phyloP scores from a whole-genome alignment of 2,329 filamentous ascomycete genomes.

The Tolypocladium paradoxum region DNA sequence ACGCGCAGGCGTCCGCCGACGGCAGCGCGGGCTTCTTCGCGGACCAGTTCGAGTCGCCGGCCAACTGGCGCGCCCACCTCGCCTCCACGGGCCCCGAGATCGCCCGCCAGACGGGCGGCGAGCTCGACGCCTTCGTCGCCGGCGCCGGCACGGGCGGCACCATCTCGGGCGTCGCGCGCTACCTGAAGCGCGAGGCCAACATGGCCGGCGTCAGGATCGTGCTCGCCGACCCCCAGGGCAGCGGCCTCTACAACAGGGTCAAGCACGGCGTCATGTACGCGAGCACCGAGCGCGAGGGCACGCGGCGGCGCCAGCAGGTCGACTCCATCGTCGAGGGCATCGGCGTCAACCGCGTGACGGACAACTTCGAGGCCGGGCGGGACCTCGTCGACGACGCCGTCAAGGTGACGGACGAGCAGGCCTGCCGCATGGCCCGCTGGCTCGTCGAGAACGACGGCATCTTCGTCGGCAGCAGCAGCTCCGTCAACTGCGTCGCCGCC shows the following conservation, averaged over 20 bases:
- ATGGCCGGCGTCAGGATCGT: constrained; percentile 58
- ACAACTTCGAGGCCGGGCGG: constrained; percentile 81
- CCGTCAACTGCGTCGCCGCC: constrained; percentile 89
- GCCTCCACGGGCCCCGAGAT: constrained; percentile 84
- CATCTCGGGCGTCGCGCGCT: constrained; percentile 74
- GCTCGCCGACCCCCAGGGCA: constrained; percentile 88
- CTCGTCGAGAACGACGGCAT: constrained; percentile 91
- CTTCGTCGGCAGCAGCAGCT: constrained; percentile 87
- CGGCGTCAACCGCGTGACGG: constrained; percentile 87
- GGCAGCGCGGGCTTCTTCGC: constrained; percentile 80
- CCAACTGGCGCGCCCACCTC: constrained; percentile 82
- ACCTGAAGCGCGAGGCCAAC: constrained; percentile 58
- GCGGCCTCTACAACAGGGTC: constrained; percentile 84
- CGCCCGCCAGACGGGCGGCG: constrained; percentile 61
- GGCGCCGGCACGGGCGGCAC: constrained; percentile 94
- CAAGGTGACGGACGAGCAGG: constrained; percentile 78
- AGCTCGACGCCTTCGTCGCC: constrained; percentile 77
- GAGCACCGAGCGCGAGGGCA: constrained; percentile 78
- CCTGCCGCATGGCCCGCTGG: constrained; percentile 89
- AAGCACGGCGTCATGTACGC: constrained; percentile 96
- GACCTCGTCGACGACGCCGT: constrained; percentile 86
- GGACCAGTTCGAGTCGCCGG: constrained; percentile 86
- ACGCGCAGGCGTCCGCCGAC: constrained; percentile 34
- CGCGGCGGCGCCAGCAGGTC: constrained; percentile 77
- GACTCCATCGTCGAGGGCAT: constrained; percentile 95